Percentiles rank a stretch among this genome's conserved stretches.
phyloP scores from a whole-genome alignment of 2,329 filamentous ascomycete species.

The Rutstroemia sp. region DNA sequence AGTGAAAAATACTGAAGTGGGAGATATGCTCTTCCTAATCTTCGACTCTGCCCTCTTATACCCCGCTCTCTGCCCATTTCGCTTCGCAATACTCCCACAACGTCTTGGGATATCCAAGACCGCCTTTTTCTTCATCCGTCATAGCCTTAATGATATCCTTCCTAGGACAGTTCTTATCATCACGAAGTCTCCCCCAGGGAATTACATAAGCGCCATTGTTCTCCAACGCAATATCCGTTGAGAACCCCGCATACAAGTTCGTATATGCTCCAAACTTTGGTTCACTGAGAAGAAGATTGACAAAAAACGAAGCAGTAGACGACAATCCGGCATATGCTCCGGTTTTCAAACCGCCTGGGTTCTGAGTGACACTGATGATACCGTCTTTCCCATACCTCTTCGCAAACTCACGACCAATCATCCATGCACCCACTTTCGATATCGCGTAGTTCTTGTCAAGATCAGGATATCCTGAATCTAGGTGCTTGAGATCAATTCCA shows the following conservation, averaged over 20 bases:
- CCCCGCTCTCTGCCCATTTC: constrained; percentile 18
- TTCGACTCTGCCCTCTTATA: background rate
- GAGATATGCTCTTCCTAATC: background rate
- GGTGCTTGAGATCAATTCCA: background rate
- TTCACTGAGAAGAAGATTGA: background rate
- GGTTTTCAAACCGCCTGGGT: constrained; percentile 16
- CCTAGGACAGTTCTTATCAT: constrained; percentile 20
- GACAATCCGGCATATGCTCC: background rate
- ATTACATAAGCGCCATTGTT: constrained; percentile 29
- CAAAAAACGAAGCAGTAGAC: background rate
- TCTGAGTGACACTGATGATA: constrained; percentile 6
- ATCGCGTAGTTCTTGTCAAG: constrained; percentile 7
- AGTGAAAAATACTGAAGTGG: too few relatives aligned
- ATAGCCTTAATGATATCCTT: constrained; percentile 28
- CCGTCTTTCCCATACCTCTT: constrained; percentile 12
- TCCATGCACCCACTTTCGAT: constrained; percentile 15
- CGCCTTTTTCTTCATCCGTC: constrained; percentile 30
- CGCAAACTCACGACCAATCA: constrained; percentile 12
- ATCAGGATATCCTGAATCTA: background rate
- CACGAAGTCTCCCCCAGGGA: constrained; percentile 37
- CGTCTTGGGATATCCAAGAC: constrained; percentile 30
- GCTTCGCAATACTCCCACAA: constrained; percentile 39
- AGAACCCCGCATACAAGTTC: constrained; percentile 15
- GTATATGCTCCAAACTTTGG: constrained; percentile 12
- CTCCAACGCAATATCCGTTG: constrained; percentile 11